Base-by-base conservation (phyloP, 1,139 yeast genomes). In the Kazachstania sp. region DNA sequence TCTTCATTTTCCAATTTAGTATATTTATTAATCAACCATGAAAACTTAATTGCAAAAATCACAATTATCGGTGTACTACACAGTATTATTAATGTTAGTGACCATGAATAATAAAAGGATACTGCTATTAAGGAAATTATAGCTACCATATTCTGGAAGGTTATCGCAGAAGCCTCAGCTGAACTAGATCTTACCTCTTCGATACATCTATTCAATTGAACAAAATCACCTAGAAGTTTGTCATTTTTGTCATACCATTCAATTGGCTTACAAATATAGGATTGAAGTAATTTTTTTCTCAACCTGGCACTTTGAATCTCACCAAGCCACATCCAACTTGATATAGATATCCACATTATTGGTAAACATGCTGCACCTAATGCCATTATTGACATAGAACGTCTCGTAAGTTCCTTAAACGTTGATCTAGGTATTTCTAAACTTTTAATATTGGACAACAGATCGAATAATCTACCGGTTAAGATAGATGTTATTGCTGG, bases 101-200 rank as follows among this genome's bases (percentile, higher is more conserved):
- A 73, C 97, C 97, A 90, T 0, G 95, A 84, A 51, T 79, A 82
- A 50, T 75, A 73, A 64, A 92, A 75, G 0, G 97, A 82, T 2
- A 86, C 78, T 0, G 77, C 73, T 2, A 85, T 64, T 6, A 86
- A 69, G 0, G 86, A 77, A 5, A 79, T 46, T 0, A 79, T 68
- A 0, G 85, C 72, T 0, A 78, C 72, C 3, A 72, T 28, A 4
- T 79, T 73, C 53, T 79, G 81, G 4, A 78, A 60, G 2, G 80
- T 62, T 20, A 80, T 57, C 0, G 85, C 92, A 32, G 82, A 59
- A 5, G 82, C 76, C 56, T 85, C 87, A 3, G 95, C 78, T 13
- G 78, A 71, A 0, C 94, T 87, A 0, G 76, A 66, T 56, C 95
- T 71, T 30, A 83, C 64, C 55, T 88, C 97, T 62, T 87, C 95